A percentile compares a stretch with the other conserved stretches of the same genome.
Conservation (phyloP, 2,329 filamentous ascomycete genomes). For the Aspergillus alliaceus region DNA sequence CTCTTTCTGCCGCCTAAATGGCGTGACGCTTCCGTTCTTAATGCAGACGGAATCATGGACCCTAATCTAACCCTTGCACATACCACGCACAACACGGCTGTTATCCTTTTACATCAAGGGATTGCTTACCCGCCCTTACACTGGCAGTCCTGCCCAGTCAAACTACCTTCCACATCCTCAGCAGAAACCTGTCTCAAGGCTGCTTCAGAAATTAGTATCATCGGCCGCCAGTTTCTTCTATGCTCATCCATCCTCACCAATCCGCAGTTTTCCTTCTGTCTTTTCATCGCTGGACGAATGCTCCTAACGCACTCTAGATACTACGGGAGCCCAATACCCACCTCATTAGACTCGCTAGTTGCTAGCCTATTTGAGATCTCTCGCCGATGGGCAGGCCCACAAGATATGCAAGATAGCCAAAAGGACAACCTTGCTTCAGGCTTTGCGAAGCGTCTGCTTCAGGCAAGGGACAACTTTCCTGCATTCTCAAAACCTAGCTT, state of each 20-base stretch:
- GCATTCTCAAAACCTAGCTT: slow-evolving; percentile 7
- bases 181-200: slow-evolving; percentile 52
- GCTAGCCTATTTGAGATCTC: slow-evolving; percentile 38
- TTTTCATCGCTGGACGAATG: slow-evolving; percentile 46
- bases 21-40: slow-evolving; percentile 35
- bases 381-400: slow-evolving; percentile 36
- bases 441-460: slow-evolving; percentile 19
- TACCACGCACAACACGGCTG: slow-evolving; percentile 51
- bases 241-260: slow-evolving; percentile 29
- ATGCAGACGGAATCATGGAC: slow-evolving; percentile 41
- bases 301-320: slow-evolving; percentile 42
- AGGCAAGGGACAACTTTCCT: slow-evolving; percentile 9
- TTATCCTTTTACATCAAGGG: slow-evolving; percentile 50
- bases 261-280: slow-evolving; percentile 47
- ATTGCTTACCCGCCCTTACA: slow-evolving; percentile 43
- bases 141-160: slow-evolving; percentile 31
- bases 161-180: slow-evolving; percentile 47
- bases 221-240: slow-evolving; percentile 49
- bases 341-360: slow-evolving; percentile 35
- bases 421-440: slow-evolving; percentile 18
- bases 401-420: background rate
- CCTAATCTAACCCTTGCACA: slow-evolving; percentile 53
- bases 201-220: slow-evolving; percentile 43
- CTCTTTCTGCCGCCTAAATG: slow-evolving; percentile 30
- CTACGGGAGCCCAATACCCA: slow-evolving; percentile 27